phyloP scores from a whole-genome alignment of 768 basidiomycete species.

The Pulveroboletus ravenelii region DNA sequence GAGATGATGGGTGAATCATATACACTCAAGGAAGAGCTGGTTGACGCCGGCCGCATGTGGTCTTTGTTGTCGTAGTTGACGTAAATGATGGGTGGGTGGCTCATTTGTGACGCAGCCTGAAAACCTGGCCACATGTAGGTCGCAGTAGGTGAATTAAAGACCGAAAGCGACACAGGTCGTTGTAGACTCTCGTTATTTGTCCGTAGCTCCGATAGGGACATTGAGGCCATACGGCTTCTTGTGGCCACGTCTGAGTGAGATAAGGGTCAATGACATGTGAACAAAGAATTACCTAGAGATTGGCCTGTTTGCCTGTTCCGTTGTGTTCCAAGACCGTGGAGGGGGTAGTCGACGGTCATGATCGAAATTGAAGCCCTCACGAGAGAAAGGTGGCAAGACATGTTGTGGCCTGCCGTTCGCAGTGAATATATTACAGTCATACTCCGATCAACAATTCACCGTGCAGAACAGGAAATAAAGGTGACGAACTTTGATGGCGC shows the following conservation, averaged over 20 bases:
- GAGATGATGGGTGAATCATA: constrained; percentile 28
- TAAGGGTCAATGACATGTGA: constrained; percentile 4
- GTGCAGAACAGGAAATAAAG: constrained; percentile 6
- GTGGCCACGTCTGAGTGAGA: constrained; percentile 18
- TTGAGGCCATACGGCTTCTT: constrained; percentile 22
- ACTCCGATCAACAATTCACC: constrained; percentile 25
- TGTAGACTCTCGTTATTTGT: constrained; percentile 23
- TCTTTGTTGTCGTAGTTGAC: constrained; percentile 33
- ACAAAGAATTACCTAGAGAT: constrained; percentile 23
- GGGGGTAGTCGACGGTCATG: constrained; percentile 31
- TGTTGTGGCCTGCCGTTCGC: constrained; percentile 32
- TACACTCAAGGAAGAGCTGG: constrained; percentile 26
- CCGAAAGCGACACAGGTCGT: constrained; percentile 35
- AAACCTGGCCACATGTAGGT: constrained; percentile 47
- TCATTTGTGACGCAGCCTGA: constrained; percentile 41
- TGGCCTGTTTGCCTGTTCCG: constrained; percentile 19
- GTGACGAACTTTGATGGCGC: constrained; percentile 23
- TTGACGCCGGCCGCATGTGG: constrained; percentile 30
- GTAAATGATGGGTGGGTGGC: constrained; percentile 36
- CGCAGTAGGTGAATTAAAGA: constrained; percentile 41
- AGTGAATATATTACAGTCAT: constrained; percentile 16
- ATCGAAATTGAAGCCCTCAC: constrained; percentile 31
- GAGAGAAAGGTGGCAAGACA: constrained; percentile 31
- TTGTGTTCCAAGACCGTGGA: constrained; percentile 28
- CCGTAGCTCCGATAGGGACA: constrained; percentile 18